A percentile compares a stretch with the other conserved stretches of the same genome.
These are phyloP conservation scores for Boletus tylopilopsis DNA, from an alignment of 768 basidiomycete species.

Conservation along the genomic window DNA sequence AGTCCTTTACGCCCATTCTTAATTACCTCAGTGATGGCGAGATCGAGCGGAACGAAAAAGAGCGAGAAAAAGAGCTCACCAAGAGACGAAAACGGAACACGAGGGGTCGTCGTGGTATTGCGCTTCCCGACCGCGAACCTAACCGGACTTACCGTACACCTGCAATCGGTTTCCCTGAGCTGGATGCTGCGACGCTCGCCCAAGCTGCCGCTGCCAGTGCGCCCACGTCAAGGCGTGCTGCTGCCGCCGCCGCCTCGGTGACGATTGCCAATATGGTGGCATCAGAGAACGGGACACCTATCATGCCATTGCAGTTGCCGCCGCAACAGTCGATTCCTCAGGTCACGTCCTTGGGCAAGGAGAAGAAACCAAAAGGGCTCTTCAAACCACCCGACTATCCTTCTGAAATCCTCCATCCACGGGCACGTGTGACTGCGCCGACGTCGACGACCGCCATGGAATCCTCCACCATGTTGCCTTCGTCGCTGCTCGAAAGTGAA, in stretches of 20 bases:
- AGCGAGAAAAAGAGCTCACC: conserved; percentile 89
- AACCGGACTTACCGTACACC: conserved; percentile 89
- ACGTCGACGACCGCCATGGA: conserved; percentile 69
- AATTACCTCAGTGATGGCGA: conserved; percentile 87
- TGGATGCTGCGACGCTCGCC: conserved; percentile 68
- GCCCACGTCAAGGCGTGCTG: conserved; percentile 74
- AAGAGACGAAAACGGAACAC: conserved; percentile 83
- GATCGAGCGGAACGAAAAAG: conserved; percentile 84
- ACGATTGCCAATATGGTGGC: conserved; percentile 94
- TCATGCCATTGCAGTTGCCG: conserved; percentile 40
- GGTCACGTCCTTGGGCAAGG: conserved; percentile 43
- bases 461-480: conserved; percentile 43
- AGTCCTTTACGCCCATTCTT: conserved; percentile 83
- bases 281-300: conserved; percentile 76
- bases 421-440: conserved; percentile 56
- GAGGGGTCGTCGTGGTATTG: conserved; percentile 73
- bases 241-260: conserved; percentile 76
- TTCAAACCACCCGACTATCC: conserved; percentile 71
- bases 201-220: conserved; percentile 60
- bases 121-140: conserved; percentile 89
- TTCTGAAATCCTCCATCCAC: conserved; percentile 49
- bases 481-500: conserved; percentile 60
- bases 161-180: conserved; percentile 78
- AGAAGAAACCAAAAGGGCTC: conserved; percentile 66
- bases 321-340: conserved; percentile 37